phyloP scores from a whole-genome alignment of 495 filamentous ascomycete genomes.

The Penicillium angulare region DNA sequence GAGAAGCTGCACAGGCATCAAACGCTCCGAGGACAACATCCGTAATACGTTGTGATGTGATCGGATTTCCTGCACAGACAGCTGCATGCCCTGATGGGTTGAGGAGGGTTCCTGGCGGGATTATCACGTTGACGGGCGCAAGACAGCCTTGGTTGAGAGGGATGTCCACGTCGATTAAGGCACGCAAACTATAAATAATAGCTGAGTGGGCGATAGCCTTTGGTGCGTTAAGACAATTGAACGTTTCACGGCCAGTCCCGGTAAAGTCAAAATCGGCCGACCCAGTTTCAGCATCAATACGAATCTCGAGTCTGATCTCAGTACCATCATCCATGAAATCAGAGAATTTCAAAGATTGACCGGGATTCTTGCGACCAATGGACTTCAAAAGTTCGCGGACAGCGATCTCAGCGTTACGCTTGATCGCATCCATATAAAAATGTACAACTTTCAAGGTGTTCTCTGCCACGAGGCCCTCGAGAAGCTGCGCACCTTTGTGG shows the following conservation, averaged over 20 bases:
- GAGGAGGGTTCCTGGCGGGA: constrained; percentile 76
- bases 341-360: constrained; percentile 66
- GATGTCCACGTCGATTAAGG: constrained; percentile 82
- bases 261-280: constrained; percentile 87
- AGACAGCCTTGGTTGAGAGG: constrained; percentile 92
- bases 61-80: constrained; percentile 82
- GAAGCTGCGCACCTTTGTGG: constrained; percentile 87
- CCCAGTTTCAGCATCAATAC: constrained; percentile 77
- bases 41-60: constrained; percentile 77
- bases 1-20: constrained; percentile 75
- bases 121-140: constrained; percentile 72
- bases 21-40: constrained; percentile 86
- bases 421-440: constrained; percentile 89
- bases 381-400: constrained; percentile 73
- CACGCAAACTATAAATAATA: constrained; percentile 88
- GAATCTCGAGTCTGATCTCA: constrained; percentile 74
- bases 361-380: constrained; percentile 68
- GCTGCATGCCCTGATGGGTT: constrained; percentile 73
- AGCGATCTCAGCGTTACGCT: constrained; percentile 79
- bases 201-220: constrained; percentile 85
- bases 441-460: constrained; percentile 84
- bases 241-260: constrained; percentile 78
- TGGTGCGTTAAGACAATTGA: constrained; percentile 82
- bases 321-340: constrained; percentile 95
- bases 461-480: constrained; percentile 73